These are phyloP conservation scores for Linderina pennispora DNA, from an alignment of 192 early-diverging fungal genomes.

Conservation along the genomic window DNA sequence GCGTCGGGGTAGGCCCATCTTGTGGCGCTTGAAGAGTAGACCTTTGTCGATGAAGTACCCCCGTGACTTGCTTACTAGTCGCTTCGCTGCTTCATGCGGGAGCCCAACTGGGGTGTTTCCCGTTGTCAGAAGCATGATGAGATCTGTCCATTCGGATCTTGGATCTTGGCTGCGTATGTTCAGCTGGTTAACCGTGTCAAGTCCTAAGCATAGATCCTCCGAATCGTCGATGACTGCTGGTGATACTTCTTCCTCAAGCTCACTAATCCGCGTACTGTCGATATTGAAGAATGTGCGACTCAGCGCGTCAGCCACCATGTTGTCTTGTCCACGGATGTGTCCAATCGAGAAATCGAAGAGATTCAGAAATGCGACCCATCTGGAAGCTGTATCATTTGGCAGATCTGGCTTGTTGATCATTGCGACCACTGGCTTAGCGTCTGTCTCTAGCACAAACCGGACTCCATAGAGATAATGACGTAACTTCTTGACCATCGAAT, in stretches of 20 bases:
- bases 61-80: neutral
- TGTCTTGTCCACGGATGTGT: constrained; percentile 1
- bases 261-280: neutral
- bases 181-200: neutral
- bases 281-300: neutral
- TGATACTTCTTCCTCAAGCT: neutral
- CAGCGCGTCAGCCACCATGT: constrained; percentile 1
- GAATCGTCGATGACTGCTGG: neutral
- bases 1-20: neutral
- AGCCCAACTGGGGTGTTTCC: neutral
- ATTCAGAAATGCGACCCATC: neutral
- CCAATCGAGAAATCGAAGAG: neutral
- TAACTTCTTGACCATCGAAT: neutral
- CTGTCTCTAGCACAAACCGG: neutral
- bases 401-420: constrained; percentile 5
- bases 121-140: neutral
- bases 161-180: neutral
- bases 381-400: neutral
- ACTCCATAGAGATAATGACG: neutral
- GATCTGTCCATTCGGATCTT: neutral
- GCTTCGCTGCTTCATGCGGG: neutral
- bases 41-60: neutral
- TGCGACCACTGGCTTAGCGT: neutral
- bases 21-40: neutral
- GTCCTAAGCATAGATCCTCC: neutral